These are phyloP conservation scores for Cryptosporidium canis DNA, from an alignment of 169 alveolate species.

Conservation along the genomic window DNA sequence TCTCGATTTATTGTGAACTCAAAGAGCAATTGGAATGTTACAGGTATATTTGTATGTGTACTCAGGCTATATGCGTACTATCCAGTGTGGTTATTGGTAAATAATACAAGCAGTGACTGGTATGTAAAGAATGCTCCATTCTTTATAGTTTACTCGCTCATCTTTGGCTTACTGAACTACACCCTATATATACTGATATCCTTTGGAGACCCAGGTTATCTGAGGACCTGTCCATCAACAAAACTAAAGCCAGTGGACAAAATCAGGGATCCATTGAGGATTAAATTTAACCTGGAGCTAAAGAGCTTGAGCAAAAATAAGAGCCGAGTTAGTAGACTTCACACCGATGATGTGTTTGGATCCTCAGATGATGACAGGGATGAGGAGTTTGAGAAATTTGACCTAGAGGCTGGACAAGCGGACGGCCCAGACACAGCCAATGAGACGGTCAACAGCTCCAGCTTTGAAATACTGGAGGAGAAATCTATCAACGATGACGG, in stretches of 20 bases:
- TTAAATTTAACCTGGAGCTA: constrained; percentile 32
- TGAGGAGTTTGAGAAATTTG: constrained; percentile 33
- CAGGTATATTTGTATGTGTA: constrained; percentile 64
- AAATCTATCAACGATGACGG: not conserved
- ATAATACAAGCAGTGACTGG: constrained; percentile 56
- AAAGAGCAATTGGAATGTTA: constrained; percentile 18
- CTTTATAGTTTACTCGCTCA: constrained; percentile 2
- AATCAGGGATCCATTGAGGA: constrained; percentile 34
- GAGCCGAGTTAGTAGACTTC: not conserved
- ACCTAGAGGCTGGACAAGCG: not conserved
- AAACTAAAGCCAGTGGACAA: constrained; percentile 39
- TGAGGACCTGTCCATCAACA: constrained; percentile 55
- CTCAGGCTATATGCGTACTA: constrained; percentile 39
- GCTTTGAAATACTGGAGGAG: constrained; percentile 23
- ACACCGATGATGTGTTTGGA: not conserved
- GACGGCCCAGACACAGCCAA: not conserved
- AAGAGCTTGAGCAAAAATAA: not conserved
- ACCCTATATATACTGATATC: constrained; percentile 57
- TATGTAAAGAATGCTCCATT: constrained; percentile 60
- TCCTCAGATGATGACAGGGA: constrained; percentile 15
- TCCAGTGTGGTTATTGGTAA: constrained; percentile 60
- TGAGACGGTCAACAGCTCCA: not conserved
- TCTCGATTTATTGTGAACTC: constrained; percentile 65
- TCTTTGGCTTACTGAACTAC: constrained; percentile 16
- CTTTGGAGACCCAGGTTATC: constrained; percentile 62